Percentiles rank a stretch among this genome's conserved stretches.
Evolutionary conservation across 495 filamentous ascomycete genomes (phyloP).

Genomic region (Neurospora sp.): DNA sequence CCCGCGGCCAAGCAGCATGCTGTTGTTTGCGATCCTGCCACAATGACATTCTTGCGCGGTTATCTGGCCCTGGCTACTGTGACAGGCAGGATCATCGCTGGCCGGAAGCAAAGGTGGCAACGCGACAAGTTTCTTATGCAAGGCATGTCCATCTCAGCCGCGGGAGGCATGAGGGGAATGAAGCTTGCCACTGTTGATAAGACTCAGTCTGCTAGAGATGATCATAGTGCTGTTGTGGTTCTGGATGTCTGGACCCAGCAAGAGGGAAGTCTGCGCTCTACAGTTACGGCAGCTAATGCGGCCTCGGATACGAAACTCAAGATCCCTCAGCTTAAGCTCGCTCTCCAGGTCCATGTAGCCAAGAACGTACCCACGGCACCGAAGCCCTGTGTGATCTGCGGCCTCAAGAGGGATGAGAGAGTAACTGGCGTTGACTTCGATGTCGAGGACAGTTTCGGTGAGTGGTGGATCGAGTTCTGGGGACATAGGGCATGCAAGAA

Average conservation of each 20-base stretch:
- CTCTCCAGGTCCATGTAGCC: conserved; percentile 47
- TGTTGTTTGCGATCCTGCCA: conserved; percentile 45
- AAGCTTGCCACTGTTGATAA: conserved; percentile 77
- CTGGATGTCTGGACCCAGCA: conserved; percentile 61
- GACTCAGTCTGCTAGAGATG: conserved; percentile 69
- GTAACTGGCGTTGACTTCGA: conserved; percentile 61
- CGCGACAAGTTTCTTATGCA: conserved; percentile 78
- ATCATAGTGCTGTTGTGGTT: conserved; percentile 75
- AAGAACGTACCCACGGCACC: conserved; percentile 60
- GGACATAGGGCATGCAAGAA: conserved; percentile 67
- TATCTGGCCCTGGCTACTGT: conserved; percentile 52
- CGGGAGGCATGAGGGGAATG: conserved; percentile 65
- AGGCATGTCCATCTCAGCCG: conserved; percentile 69
- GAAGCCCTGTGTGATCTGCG: conserved; percentile 79
- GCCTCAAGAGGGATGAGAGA: conserved; percentile 76
- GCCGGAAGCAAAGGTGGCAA: conserved; percentile 81
- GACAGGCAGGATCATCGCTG: conserved; percentile 71
- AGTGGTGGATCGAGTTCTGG: conserved; percentile 95
- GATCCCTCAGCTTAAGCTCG: conserved; percentile 61
- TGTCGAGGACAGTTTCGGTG: conserved; percentile 81
- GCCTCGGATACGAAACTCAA: conserved; percentile 27
- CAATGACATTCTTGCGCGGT: conserved; percentile 42
- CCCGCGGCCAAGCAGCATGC: conserved; percentile 43
- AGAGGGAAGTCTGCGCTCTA: conserved; percentile 50
- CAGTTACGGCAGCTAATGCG: conserved; percentile 43